These are phyloP conservation scores for Dionaea muscipula DNA, from an alignment of 179 eudicot species.

Conservation along the genomic window DNA sequence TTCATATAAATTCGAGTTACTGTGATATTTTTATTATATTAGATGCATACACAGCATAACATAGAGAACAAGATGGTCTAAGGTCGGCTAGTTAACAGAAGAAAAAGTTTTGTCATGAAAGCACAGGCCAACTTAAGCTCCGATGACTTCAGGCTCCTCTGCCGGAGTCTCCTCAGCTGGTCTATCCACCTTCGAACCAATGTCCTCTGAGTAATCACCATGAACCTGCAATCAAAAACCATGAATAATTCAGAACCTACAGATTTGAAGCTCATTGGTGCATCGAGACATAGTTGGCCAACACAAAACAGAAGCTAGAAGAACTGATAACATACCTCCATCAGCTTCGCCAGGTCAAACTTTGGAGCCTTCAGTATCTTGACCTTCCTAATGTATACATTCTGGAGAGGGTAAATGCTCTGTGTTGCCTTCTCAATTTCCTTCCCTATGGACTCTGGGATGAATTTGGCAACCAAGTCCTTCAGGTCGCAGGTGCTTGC, in stretches of 20 bases:
- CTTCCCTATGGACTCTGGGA: slow-evolving; percentile 55
- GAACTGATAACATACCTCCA: slow-evolving; percentile 31
- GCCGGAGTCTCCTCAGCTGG: slow-evolving; percentile 14
- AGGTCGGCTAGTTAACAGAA: too few species aligned
- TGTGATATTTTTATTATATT: too few species aligned
- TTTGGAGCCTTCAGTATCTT: slow-evolving; percentile 65
- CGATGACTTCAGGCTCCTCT: slow-evolving; percentile 13
- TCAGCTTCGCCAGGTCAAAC: slow-evolving; percentile 55
- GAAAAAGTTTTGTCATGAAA: too few species aligned
- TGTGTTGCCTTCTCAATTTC: slow-evolving; percentile 66
- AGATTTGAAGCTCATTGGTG: background rate
- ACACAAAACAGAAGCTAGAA: background rate
- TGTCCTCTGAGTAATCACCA: slow-evolving; percentile 15
- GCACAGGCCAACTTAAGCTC: too few species aligned
- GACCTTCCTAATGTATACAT: slow-evolving; percentile 49
- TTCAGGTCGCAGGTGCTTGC: slow-evolving; percentile 51
- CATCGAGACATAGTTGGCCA: background rate
- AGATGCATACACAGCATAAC: too few species aligned
- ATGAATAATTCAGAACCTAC: background rate
- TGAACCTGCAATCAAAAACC: slow-evolving; percentile 6
- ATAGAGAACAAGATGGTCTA: too few species aligned
- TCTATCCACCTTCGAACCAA: slow-evolving; percentile 15
- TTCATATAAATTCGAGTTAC: too few species aligned
- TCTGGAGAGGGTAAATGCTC: slow-evolving; percentile 52
- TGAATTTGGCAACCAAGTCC: slow-evolving; percentile 54